phyloP scores from a whole-genome alignment of 2,329 filamentous ascomycete species.

The Fusarium illudens region DNA sequence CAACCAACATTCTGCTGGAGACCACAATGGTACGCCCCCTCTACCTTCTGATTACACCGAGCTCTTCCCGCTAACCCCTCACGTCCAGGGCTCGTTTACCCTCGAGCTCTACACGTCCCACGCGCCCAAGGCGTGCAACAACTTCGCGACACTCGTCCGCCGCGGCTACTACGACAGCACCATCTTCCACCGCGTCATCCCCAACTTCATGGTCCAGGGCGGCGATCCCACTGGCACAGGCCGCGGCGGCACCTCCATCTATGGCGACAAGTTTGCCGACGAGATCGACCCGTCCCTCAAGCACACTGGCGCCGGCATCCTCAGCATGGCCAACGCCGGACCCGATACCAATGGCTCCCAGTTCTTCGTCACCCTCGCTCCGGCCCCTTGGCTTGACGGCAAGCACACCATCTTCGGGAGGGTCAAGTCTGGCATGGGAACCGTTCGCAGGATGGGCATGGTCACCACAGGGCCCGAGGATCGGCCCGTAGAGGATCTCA shows the following conservation, averaged over 20 bases:
- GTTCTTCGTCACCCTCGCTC: slow-evolving; percentile 95
- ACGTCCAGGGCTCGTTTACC: slow-evolving; percentile 75
- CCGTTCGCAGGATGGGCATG: slow-evolving; percentile 88
- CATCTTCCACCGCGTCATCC: slow-evolving; percentile 93
- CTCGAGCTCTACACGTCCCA: slow-evolving; percentile 91
- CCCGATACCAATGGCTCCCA: slow-evolving; percentile 94
- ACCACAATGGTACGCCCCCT: slow-evolving; percentile 79
- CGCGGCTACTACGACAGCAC: slow-evolving; percentile 89
- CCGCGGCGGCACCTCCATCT: slow-evolving; percentile 87
- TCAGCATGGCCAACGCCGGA: slow-evolving; percentile 96
- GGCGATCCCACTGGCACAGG: slow-evolving; percentile 95
- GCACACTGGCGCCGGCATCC: slow-evolving; percentile 91
- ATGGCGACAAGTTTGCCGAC: slow-evolving; percentile 92
- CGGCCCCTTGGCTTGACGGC: slow-evolving; percentile 94
- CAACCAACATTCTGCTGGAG: slow-evolving; percentile 81
- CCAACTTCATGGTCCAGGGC: slow-evolving; percentile 95
- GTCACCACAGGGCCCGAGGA: slow-evolving; percentile 87
- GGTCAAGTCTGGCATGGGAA: slow-evolving; percentile 81
- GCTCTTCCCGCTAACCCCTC: not conserved
- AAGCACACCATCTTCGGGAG: slow-evolving; percentile 97
- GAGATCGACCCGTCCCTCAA: slow-evolving; percentile 83
- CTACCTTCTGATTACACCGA: not conserved
- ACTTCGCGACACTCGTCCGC: slow-evolving; percentile 82
- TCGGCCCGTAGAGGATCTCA: slow-evolving; percentile 81
- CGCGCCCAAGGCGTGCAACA: slow-evolving; percentile 87